Conservation (phyloP, 768 basidiomycete species). For the Boletus rex-veris region DNA sequence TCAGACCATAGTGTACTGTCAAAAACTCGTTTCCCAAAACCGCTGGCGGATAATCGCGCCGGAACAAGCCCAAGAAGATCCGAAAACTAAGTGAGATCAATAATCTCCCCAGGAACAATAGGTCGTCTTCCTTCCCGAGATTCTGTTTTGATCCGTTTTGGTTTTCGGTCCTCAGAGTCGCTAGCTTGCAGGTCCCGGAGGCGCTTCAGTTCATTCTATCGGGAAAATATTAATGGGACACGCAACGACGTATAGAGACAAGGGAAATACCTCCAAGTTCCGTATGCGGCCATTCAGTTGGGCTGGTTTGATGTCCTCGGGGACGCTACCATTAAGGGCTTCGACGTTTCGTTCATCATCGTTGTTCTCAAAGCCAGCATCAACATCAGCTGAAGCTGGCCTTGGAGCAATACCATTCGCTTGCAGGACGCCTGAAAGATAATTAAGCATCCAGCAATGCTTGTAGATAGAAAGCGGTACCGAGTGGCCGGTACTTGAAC, state of each 20-base stretch:
- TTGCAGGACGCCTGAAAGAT: slow-evolving; percentile 13
- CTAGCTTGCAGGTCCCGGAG: slow-evolving; percentile 5
- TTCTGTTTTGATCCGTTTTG: slow-evolving; percentile 16
- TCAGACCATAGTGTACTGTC: too few species aligned
- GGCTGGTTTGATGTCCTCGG: slow-evolving; percentile 1
- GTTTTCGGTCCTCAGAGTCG: slow-evolving; percentile 5
- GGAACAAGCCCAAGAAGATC: neutral
- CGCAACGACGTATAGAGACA: neutral
- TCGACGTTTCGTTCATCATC: neutral
- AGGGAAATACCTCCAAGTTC: slow-evolving; percentile 5
- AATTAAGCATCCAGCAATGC: neutral
- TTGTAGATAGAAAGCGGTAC: slow-evolving; percentile 1
- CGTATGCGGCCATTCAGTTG: neutral
- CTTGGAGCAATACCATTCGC: slow-evolving; percentile 19
- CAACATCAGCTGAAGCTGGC: neutral
- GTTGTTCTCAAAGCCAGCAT: neutral
- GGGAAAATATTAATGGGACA: neutral
- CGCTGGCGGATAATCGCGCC: too few species aligned
- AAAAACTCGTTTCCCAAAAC: too few species aligned
- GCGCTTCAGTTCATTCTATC: slow-evolving; percentile 13
- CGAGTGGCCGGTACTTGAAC: slow-evolving; percentile 19
- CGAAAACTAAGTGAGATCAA: slow-evolving; percentile 16
- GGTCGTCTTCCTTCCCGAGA: neutral
- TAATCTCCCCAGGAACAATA: slow-evolving; percentile 8
- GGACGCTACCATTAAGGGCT: neutral